A percentile compares a stretch with the other conserved stretches of the same genome.
These are phyloP conservation scores for Yamadazyma paraphyllophila DNA, from an alignment of 805 yeast genomes.

Conservation along the genomic window DNA sequence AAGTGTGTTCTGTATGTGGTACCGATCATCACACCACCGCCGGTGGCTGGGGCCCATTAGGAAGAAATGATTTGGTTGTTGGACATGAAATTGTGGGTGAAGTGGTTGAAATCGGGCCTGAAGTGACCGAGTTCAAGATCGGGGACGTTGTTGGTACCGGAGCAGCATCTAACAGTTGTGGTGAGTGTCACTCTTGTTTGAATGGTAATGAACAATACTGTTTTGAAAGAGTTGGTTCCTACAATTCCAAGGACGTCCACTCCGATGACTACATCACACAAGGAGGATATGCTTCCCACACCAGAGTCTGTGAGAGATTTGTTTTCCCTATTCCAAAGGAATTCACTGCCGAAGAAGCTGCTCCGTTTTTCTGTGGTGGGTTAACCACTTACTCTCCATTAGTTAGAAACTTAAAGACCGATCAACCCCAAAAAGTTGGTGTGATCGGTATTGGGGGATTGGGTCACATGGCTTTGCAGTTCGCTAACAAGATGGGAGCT, in stretches of 20 bases:
- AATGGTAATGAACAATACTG: constrained; percentile 51
- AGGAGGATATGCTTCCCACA: constrained; percentile 54
- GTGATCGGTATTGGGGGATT: constrained; percentile 66
- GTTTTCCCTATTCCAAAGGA: constrained; percentile 49
- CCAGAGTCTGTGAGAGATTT: constrained; percentile 42
- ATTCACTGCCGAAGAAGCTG: constrained; percentile 41
- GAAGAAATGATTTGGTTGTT: constrained; percentile 38
- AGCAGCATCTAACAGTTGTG: constrained; percentile 63
- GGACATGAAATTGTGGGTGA: constrained; percentile 71
- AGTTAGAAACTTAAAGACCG: constrained; percentile 39
- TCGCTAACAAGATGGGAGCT: constrained; percentile 62
- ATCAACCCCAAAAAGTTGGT: constrained; percentile 38
- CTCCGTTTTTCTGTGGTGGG: constrained; percentile 58
- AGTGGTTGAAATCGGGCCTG: constrained; percentile 58
- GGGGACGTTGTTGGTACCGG: constrained; percentile 86
- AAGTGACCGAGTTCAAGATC: constrained; percentile 48
- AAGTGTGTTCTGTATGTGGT: constrained; percentile 61
- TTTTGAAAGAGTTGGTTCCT: constrained; percentile 47
- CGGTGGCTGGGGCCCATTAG: constrained; percentile 48
- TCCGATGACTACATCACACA: constrained; percentile 30
- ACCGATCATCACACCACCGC: constrained; percentile 53
- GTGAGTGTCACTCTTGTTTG: constrained; percentile 55
- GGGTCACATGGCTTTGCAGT: constrained; percentile 62
- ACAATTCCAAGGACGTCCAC: constrained; percentile 39
- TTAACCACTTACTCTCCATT: constrained; percentile 53